Conservation (phyloP, 306 rosid genomes). For the Cajanus cajan region DNA sequence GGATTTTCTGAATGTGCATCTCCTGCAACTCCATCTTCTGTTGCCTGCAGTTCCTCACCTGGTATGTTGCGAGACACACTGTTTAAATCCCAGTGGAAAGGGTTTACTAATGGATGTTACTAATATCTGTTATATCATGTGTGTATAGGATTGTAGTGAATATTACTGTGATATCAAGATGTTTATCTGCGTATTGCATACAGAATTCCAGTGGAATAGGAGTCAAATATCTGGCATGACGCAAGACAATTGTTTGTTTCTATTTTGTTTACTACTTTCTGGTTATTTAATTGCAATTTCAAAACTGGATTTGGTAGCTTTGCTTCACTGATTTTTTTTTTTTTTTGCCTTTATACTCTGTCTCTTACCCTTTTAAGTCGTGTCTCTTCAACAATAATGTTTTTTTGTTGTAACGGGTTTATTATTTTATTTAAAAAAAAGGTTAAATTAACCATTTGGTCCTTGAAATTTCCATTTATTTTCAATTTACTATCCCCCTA, state of each 20-base stretch:
- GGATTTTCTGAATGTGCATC: constrained; percentile 79
- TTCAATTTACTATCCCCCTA: not conserved
- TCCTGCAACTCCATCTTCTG: constrained; percentile 96
- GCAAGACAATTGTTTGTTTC: not conserved
- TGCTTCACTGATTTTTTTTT: not conserved
- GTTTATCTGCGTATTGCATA: not conserved
- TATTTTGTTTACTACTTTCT: not conserved
- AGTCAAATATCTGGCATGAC: not conserved
- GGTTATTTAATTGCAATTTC: not conserved
- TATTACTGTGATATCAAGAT: not conserved
- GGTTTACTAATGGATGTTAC: not conserved
- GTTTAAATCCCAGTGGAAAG: not conserved
- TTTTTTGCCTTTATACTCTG: no score
- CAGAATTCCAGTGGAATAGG: not conserved
- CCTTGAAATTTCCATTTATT: not conserved
- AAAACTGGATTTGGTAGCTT: not conserved
- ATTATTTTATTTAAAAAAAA: not conserved
- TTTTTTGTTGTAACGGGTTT: not conserved
- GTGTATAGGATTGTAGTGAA: not conserved
- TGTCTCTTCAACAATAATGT: no score
- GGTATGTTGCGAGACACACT: constrained; percentile 42
- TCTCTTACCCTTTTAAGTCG: no score
- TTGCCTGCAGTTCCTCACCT: constrained; percentile 95
- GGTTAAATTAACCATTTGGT: not conserved
- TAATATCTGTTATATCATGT: not conserved